Conservation (phyloP, 768 basidiomycete species). For the Agrocybe pediades region DNA sequence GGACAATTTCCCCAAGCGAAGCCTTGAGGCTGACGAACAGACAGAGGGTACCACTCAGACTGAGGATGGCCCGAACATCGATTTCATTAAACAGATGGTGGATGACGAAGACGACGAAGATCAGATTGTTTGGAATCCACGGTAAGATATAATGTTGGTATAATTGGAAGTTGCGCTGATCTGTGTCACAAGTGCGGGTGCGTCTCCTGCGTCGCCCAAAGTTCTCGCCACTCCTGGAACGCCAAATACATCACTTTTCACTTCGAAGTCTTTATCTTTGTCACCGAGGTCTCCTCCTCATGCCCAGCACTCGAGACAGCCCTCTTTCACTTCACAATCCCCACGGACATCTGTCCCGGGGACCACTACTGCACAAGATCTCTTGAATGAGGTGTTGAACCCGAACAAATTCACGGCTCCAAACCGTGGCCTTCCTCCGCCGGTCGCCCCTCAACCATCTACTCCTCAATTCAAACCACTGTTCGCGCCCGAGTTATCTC, state of each 20-base stretch:
- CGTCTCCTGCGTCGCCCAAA: slow-evolving; percentile 36
- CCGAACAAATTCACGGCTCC: slow-evolving; percentile 27
- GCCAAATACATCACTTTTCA: slow-evolving; percentile 32
- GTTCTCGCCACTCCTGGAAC: slow-evolving; percentile 34
- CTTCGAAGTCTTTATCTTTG: slow-evolving; percentile 26
- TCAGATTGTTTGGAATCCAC: slow-evolving; percentile 77
- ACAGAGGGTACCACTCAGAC: slow-evolving; percentile 72
- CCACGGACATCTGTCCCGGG: slow-evolving; percentile 28
- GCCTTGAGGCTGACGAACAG: slow-evolving; percentile 57
- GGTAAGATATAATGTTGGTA: slow-evolving; percentile 34
- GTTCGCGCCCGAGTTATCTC: slow-evolving; percentile 51
- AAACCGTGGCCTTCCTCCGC: slow-evolving; percentile 4
- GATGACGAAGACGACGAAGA: slow-evolving; percentile 64
- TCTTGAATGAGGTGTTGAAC: slow-evolving; percentile 61
- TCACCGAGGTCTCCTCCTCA: slow-evolving; percentile 34
- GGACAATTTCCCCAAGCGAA: slow-evolving; percentile 16
- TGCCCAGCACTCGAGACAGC: slow-evolving; percentile 17
- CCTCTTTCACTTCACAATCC: slow-evolving; percentile 9
- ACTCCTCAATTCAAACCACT: slow-evolving; percentile 46
- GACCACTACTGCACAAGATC: slow-evolving; percentile 71
- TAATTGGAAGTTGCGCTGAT: background rate
- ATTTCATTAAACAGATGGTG: slow-evolving; percentile 55
- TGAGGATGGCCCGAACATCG: slow-evolving; percentile 81
- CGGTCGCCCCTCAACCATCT: slow-evolving; percentile 24
- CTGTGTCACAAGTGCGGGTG: slow-evolving; percentile 22